phyloP scores from a whole-genome alignment of 495 filamentous ascomycete species.

The Neurospora africana region DNA sequence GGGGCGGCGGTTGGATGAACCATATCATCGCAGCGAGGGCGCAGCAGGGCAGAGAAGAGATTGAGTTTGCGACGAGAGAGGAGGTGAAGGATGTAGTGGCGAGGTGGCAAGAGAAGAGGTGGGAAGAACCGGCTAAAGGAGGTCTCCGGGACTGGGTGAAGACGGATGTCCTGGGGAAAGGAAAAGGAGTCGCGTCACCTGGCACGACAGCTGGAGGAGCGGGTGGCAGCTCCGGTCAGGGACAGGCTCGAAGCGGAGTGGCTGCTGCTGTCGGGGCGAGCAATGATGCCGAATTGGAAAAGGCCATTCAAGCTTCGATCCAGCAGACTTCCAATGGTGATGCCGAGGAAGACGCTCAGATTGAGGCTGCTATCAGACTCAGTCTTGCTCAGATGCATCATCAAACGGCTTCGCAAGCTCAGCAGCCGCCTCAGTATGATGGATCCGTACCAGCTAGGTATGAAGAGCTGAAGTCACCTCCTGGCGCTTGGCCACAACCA shows the following conservation, averaged over 20 bases:
- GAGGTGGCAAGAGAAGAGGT: conserved; percentile 45
- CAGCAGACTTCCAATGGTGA: conserved; percentile 57
- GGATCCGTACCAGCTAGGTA: background rate
- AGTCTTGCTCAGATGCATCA: conserved; percentile 53
- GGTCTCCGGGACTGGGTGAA: conserved; percentile 1
- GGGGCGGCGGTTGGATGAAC: conserved; percentile 48
- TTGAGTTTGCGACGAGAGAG: conserved; percentile 30
- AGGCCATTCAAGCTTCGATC: conserved; percentile 58
- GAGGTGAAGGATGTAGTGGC: conserved; percentile 48
- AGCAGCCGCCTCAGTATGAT: conserved; percentile 4
- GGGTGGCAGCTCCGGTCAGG: conserved; percentile 5
- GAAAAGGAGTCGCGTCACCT: background rate
- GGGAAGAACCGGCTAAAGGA: conserved; percentile 2
- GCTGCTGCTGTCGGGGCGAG: background rate
- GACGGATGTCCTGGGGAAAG: conserved; percentile 8
- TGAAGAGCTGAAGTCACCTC: background rate
- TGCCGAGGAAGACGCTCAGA: conserved; percentile 50
- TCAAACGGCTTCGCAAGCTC: conserved; percentile 18
- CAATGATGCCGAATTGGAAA: conserved; percentile 49
- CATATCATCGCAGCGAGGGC: conserved; percentile 66
- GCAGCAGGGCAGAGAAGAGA: conserved; percentile 59
- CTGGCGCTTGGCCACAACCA: background rate
- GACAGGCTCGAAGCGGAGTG: background rate
- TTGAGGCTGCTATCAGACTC: conserved; percentile 60
- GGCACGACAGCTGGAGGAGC: conserved; percentile 22